Evolutionary conservation across 2,329 filamentous ascomycete genomes (phyloP).

Genomic region (Sporothrix humicola): DNA sequence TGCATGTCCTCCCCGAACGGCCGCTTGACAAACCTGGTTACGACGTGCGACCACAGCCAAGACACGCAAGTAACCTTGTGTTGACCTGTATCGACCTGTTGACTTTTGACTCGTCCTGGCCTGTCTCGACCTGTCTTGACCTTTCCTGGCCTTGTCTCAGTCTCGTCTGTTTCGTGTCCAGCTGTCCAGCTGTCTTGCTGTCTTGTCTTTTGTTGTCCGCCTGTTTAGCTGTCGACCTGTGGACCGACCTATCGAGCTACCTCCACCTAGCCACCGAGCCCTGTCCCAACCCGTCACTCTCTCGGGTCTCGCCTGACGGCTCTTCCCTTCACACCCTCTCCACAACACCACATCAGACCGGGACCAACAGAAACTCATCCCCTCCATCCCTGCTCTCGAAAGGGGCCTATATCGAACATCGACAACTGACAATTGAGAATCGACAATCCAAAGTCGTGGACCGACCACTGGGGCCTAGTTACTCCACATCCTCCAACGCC

Average conservation of each 20-base stretch:
- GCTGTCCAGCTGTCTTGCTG: neutral
- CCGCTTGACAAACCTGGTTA: conserved; percentile 20
- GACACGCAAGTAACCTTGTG: conserved; percentile 28
- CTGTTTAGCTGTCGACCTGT: neutral
- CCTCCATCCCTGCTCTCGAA: neutral
- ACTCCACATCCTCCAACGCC: neutral
- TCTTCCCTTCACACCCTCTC: neutral
- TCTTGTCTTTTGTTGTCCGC: neutral
- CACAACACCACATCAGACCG: neutral
- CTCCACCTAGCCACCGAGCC: neutral
- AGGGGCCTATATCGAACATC: neutral
- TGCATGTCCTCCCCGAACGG: conserved; percentile 25
- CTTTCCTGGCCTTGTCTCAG: neutral
- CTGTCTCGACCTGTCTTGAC: neutral
- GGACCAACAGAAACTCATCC: no score
- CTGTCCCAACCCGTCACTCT: conserved; percentile 5
- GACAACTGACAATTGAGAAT: no score
- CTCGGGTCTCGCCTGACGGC: conserved; percentile 14
- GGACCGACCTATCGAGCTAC: neutral
- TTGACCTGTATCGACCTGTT: neutral
- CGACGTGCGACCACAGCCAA: conserved; percentile 28
- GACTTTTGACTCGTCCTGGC: neutral
- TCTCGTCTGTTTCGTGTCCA: neutral
- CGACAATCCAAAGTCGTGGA: neutral
- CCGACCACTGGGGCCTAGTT: neutral